Evolutionary conservation across 345 rosid species (phyloP), one percentile per base, ranked within the genome.

Genomic region (Ceriops tagal): DNA sequence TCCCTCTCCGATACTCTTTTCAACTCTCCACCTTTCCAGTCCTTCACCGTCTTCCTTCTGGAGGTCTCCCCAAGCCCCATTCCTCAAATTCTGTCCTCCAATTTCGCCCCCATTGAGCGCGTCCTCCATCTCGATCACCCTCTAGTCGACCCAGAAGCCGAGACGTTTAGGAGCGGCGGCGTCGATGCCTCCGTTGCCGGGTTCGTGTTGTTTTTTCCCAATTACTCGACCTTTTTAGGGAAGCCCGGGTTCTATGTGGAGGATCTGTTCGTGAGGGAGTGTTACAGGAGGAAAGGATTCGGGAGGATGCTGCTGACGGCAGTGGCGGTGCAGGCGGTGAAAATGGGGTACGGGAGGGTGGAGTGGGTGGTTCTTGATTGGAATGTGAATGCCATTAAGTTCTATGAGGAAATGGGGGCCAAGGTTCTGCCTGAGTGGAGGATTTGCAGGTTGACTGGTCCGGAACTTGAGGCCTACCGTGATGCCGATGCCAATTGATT

Each of bases 301-400:
- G 99, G 97, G 77, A 77, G 69, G 66, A 80, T 93, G 91, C 70
- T 93, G 66, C 68, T 93, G 46, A 69, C 86, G 0, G 96, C 96
- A 6, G 99, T 93, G 75, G 96, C 97, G 15, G 81, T 67, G 32
- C 97, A 91, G 73, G 96, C 96, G 7, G 96, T 84, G 84, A 85
- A 86, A 69, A 89, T 91, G 92, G 92, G 84, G 58, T 91, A 89
- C 53, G 96, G 91, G 16, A 88, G 96, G 69, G 97, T 93, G 3
- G 96, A 88, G 65, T 91, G 97, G 97, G 77, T 84, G 53, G 99
- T 91, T 69, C 89, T 89, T 71, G 97, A 90, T 69, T 92, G 96
- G 99, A 95, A 95, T 72, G 82, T 78, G 34, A 88, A 89, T 76
- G 97, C 96, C 3, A 88, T 93, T 3, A 83, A 77, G 71, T 93